phyloP scores from a whole-genome alignment of 768 basidiomycete genomes.

The Collybia nuda region DNA sequence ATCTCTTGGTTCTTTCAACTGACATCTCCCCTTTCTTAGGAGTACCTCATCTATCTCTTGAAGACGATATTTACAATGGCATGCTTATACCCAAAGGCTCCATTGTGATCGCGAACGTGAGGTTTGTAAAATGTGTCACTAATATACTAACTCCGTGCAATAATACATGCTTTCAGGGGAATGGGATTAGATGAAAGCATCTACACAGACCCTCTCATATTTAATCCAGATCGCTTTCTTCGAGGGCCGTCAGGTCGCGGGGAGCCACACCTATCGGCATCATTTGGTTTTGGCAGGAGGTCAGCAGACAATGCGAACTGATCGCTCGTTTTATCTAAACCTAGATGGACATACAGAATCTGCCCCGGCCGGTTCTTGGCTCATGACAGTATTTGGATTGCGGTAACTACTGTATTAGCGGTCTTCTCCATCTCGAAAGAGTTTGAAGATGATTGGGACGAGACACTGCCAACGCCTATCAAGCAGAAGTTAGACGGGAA shows the following conservation, averaged over 20 bases:
- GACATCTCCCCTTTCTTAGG: slow-evolving; percentile 1
- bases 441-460: slow-evolving; percentile 22
- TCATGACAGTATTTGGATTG: slow-evolving; percentile 19
- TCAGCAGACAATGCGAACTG: slow-evolving; percentile 4
- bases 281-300: slow-evolving; percentile 37
- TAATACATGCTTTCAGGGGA: slow-evolving; percentile 15
- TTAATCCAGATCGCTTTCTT: slow-evolving; percentile 26
- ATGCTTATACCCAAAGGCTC: slow-evolving; percentile 16
- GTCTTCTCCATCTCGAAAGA: slow-evolving; percentile 24
- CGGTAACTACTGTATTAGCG: slow-evolving; percentile 24
- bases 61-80: slow-evolving; percentile 36
- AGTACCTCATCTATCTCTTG: slow-evolving; percentile 11
- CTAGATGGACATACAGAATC: slow-evolving; percentile 20
- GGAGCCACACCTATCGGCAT: slow-evolving; percentile 17
- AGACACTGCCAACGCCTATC: slow-evolving; percentile 14
- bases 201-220: slow-evolving; percentile 25
- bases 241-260: slow-evolving; percentile 15
- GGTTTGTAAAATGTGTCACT: background rate
- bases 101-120: slow-evolving; percentile 12
- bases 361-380: slow-evolving; percentile 26
- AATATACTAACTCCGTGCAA: background rate
- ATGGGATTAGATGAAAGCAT: slow-evolving; percentile 26
- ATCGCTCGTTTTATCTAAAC: background rate
- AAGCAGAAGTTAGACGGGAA: background rate
- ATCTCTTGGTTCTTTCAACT: background rate